Base-by-base conservation (phyloP, 2,329 filamentous ascomycete species). In the Colletotrichum musicola region DNA sequence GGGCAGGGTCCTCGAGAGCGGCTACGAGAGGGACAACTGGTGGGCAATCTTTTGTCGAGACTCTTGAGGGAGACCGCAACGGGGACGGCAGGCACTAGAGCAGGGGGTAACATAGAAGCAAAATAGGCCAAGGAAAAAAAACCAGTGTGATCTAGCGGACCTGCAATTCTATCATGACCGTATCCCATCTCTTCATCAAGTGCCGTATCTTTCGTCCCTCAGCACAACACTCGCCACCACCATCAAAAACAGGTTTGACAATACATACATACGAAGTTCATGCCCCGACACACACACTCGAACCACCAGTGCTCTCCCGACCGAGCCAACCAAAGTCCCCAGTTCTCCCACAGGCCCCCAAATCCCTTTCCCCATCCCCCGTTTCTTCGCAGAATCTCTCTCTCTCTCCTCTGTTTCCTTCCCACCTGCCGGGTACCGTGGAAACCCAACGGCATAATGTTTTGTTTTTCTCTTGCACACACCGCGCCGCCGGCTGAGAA, bases 11-110 rank as follows among this genome's bases (percentile, higher is more conserved):
- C 75, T 96, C 25, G 90, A 93, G 72, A 89, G 89, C 68, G 96
- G 96, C 40, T 99, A 98, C 80, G 96, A 99, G 78, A 95, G 91
- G 82, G 96, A 98, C 77, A 99, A 99, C 81, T 98, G 96, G 96
- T 99, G 95, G 95, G 94, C 90, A 62, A 90, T 97, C 77, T 82
- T 80, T 72, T 78, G 75, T 22, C 61, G 60, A 74, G 74, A 58
- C 38, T 46, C 64, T 9, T 66, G 51, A 51, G 27, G 12, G 7
- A 22, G 22, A 6, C 12, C 4, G 12, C 14, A 18, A n/a, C 10
- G 30, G n/a, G 20, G 20, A 42, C n/a, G 14, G 13, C 25, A 27
- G n/a, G 25, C 16, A 30, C 42, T 55, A 22, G 40, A 49, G 13
- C 5, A 46, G 6, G 16, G 12, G 14, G 1, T 5, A 3, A n/a